A percentile compares a stretch with the other conserved stretches of the same genome.
phyloP scores from a whole-genome alignment of 2,329 filamentous ascomycete species.

The Ceratocystiopsis sp. region DNA sequence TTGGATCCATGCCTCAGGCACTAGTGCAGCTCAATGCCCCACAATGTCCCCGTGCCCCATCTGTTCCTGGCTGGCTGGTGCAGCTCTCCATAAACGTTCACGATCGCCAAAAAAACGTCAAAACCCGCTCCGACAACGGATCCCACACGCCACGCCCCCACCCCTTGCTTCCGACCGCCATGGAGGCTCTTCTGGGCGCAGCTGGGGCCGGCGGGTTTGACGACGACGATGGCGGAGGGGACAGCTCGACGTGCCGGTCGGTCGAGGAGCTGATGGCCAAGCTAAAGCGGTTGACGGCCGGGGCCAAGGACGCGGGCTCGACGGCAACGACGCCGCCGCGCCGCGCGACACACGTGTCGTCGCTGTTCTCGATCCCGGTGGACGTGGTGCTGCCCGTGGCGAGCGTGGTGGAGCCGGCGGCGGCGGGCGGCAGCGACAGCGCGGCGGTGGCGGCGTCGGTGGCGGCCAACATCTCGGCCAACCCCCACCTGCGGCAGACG shows the following conservation, averaged over 20 bases:
- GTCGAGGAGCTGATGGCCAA: constrained; percentile 28
- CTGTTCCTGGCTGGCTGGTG: too few species aligned
- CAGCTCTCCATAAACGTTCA: too few species aligned
- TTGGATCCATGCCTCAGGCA: too few species aligned
- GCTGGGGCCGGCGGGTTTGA: constrained; percentile 8
- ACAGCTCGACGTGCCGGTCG: constrained; percentile 16
- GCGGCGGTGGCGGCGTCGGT: constrained; percentile 14
- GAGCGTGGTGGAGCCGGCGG: constrained; percentile 19
- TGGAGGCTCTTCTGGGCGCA: constrained; percentile 16
- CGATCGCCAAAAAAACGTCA: too few species aligned
- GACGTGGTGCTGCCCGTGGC: constrained; percentile 23
- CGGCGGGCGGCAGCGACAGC: neutral
- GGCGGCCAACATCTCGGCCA: too few species aligned
- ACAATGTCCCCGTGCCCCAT: too few species aligned
- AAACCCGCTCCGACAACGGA: neutral
- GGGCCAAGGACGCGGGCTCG: constrained; percentile 25
- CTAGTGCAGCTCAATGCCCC: too few species aligned
- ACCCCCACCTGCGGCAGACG: neutral
- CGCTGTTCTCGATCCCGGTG: constrained; percentile 28
- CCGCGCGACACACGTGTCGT: constrained; percentile 31
- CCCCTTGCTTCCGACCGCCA: constrained; percentile 4
- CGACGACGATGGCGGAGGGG: constrained; percentile 9
- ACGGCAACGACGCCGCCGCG: too few species aligned
- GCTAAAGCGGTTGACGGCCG: constrained; percentile 23
- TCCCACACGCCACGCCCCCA: too few species aligned